Conservation (phyloP, 352 stramenopile species). For the Phytophthora fragariaefolia region DNA sequence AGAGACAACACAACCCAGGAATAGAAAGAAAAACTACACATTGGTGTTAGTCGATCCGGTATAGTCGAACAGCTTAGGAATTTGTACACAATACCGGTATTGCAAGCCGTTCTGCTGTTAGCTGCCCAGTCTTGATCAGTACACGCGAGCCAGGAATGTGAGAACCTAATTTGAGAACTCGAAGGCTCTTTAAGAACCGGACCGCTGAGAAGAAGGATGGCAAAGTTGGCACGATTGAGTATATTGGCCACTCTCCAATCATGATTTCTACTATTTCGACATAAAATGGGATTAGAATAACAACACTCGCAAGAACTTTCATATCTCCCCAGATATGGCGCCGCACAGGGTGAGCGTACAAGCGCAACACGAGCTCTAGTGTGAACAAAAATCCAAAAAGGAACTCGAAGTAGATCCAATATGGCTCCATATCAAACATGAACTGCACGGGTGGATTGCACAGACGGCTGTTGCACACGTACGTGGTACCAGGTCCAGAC, state of each 20-base stretch:
- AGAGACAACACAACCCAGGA: constrained; percentile 46
- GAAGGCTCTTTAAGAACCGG: constrained; percentile 51
- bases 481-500: constrained; percentile 6
- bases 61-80: not conserved
- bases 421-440: constrained; percentile 55
- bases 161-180: constrained; percentile 52
- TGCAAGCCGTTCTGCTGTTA: constrained; percentile 38
- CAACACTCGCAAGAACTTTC: constrained; percentile 25
- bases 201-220: constrained; percentile 53
- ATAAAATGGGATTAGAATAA: constrained; percentile 49
- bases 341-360: constrained; percentile 37
- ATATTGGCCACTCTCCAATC: constrained; percentile 33
- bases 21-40: constrained; percentile 59
- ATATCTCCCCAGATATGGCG: constrained; percentile 38
- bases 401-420: constrained; percentile 61
- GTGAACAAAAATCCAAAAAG: constrained; percentile 54
- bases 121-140: constrained; percentile 40
- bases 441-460: constrained; percentile 47
- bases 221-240: constrained; percentile 45
- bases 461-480: constrained; percentile 53
- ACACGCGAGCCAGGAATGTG: constrained; percentile 52
- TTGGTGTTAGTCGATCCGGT: not conserved
- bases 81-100: constrained; percentile 44
- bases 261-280: constrained; percentile 38
- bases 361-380: constrained; percentile 39